Conservation (phyloP, 768 basidiomycete species). For the Boletus insuetus region DNA sequence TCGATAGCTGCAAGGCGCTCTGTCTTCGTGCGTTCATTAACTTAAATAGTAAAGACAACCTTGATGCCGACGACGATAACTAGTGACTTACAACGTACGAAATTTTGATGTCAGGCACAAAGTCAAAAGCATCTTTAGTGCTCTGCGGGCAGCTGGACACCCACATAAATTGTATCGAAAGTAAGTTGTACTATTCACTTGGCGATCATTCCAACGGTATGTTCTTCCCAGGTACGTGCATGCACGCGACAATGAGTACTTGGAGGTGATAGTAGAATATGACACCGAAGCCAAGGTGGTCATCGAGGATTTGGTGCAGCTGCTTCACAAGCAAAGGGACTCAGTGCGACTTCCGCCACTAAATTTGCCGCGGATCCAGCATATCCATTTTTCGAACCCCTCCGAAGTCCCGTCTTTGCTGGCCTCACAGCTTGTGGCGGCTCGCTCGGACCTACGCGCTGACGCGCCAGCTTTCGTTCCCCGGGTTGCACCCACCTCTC, state of each 20-base stretch:
- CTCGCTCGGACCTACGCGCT: constrained; percentile 12
- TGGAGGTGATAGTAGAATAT: constrained; percentile 13
- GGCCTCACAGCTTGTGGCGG: constrained; percentile 10
- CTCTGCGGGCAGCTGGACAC: not conserved
- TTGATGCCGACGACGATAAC: not conserved
- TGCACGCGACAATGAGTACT: constrained; percentile 2
- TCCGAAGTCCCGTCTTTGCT: constrained; percentile 33
- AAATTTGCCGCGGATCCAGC: constrained; percentile 22
- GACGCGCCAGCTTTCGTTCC: constrained; percentile 21
- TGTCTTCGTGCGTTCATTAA: constrained; percentile 41
- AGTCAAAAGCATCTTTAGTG: constrained; percentile 6
- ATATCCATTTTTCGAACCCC: constrained; percentile 29
- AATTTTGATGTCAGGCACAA: not conserved
- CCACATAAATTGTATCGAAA: constrained; percentile 10
- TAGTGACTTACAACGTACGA: constrained; percentile 29
- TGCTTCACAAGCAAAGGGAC: constrained; percentile 17
- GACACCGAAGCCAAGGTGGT: constrained; percentile 5
- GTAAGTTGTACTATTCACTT: not conserved
- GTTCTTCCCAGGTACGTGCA: not conserved
- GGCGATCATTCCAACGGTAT: not conserved
- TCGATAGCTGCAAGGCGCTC: constrained; percentile 43
- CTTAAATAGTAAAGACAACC: not conserved
- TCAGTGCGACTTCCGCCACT: not conserved
- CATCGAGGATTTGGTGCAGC: constrained; percentile 23
- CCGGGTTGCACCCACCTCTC: not conserved